Evolutionary conservation across 768 basidiomycete species (phyloP).

Genomic region (Hemileccinum impolitum): DNA sequence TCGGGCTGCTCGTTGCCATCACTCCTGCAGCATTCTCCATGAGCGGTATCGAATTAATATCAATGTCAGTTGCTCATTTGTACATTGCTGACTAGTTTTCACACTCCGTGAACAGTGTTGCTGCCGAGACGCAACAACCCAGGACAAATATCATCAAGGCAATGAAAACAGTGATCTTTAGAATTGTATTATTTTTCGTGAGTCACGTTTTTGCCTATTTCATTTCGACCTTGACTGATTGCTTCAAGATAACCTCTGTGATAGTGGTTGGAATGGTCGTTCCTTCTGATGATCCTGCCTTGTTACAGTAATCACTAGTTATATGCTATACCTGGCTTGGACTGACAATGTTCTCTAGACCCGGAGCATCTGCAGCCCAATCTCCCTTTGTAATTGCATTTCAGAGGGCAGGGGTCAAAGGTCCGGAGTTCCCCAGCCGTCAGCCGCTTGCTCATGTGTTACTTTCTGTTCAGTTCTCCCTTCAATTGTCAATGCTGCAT

Average conservation of each 20-base stretch:
- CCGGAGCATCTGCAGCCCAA: constrained; percentile 47
- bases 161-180: constrained; percentile 73
- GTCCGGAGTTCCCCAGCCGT: constrained; percentile 25
- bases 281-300: constrained; percentile 54
- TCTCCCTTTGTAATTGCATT: constrained; percentile 89
- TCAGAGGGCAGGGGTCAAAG: constrained; percentile 65
- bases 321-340: neutral
- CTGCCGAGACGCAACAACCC: constrained; percentile 75
- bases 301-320: constrained; percentile 38
- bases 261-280: constrained; percentile 77
- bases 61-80: constrained; percentile 44
- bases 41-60: constrained; percentile 74
- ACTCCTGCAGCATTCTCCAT: constrained; percentile 59
- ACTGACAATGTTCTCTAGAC: constrained; percentile 3
- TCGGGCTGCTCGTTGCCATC: constrained; percentile 20
- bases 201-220: neutral
- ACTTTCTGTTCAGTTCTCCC: constrained; percentile 41
- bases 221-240: neutral
- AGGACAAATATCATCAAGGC: constrained; percentile 77
- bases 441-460: neutral
- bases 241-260: constrained; percentile 17
- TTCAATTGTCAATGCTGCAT: constrained; percentile 67
- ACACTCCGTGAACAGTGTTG: constrained; percentile 43
- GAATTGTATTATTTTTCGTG: constrained; percentile 47
- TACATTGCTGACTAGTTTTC: neutral